Evolutionary conservation across 2,329 filamentous ascomycete species (phyloP).

Genomic region (Fusarium kyushuense): DNA sequence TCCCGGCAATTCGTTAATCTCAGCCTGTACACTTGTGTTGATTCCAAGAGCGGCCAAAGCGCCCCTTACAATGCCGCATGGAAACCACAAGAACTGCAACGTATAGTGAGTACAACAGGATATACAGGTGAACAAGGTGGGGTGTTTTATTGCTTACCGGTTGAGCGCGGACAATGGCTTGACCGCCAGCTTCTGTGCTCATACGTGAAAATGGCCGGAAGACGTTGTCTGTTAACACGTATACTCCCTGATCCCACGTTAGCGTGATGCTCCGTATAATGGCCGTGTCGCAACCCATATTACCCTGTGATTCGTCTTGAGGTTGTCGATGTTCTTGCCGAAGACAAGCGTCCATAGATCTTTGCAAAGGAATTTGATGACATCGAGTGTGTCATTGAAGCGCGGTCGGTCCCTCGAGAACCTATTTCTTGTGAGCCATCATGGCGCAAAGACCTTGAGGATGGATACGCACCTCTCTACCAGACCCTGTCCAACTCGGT

Average conservation of each 20-base stretch:
- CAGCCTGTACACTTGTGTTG: slow-evolving; percentile 89
- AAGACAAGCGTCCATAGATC: slow-evolving; percentile 96
- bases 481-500: slow-evolving; percentile 90
- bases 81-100: slow-evolving; percentile 89
- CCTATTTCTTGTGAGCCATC: slow-evolving; percentile 60
- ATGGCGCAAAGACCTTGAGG: not conserved
- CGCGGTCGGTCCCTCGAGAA: slow-evolving; percentile 87
- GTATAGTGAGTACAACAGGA: slow-evolving; percentile 14
- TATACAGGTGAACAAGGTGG: not conserved
- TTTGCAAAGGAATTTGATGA: slow-evolving; percentile 99
- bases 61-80: slow-evolving; percentile 90
- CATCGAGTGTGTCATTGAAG: slow-evolving; percentile 91
- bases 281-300: slow-evolving; percentile 46
- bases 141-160: slow-evolving; percentile 69
- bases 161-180: slow-evolving; percentile 80
- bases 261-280: slow-evolving; percentile 2
- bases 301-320: slow-evolving; percentile 97
- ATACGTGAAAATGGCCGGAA: slow-evolving; percentile 92
- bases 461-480: slow-evolving; percentile 77
- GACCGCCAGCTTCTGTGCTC: slow-evolving; percentile 82
- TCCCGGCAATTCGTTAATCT: slow-evolving; percentile 85
- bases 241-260: slow-evolving; percentile 75
- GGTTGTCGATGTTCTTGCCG: slow-evolving; percentile 96
- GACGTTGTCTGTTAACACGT: slow-evolving; percentile 91
- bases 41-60: slow-evolving; percentile 94